Evolutionary conservation across 2,329 filamentous ascomycete genomes (phyloP).

Genomic region (Fusarium buxicola): DNA sequence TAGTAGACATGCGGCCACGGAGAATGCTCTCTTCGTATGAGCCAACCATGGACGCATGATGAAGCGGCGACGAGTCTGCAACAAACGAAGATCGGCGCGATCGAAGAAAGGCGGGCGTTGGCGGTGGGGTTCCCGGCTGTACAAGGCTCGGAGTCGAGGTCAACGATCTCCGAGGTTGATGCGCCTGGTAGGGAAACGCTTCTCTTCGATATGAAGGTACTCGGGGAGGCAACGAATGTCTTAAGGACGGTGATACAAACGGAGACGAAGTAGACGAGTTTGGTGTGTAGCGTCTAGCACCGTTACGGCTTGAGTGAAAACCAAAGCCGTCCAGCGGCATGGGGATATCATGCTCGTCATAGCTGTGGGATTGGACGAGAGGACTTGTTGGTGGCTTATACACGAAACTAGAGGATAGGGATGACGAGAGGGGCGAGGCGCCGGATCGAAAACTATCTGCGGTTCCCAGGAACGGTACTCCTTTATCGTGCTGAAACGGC

Average conservation of each 20-base stretch:
- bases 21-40: slow-evolving; percentile 98
- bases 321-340: slow-evolving; percentile 64
- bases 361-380: slow-evolving; percentile 87
- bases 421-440: slow-evolving; percentile 74
- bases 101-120: slow-evolving; percentile 62
- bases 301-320: slow-evolving; percentile 54
- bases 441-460: slow-evolving; percentile 56
- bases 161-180: slow-evolving; percentile 81
- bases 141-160: slow-evolving; percentile 64
- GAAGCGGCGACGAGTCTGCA: slow-evolving; percentile 80
- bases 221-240: slow-evolving; percentile 44
- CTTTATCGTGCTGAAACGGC: slow-evolving; percentile 58
- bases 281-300: slow-evolving; percentile 75
- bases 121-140: slow-evolving; percentile 58
- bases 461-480: slow-evolving; percentile 47
- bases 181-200: slow-evolving; percentile 77
- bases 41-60: slow-evolving; percentile 95
- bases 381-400: slow-evolving; percentile 93
- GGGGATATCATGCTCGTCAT: slow-evolving; percentile 75
- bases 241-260: slow-evolving; percentile 55
- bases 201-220: slow-evolving; percentile 65
- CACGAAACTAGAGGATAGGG: slow-evolving; percentile 81
- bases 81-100: slow-evolving; percentile 76
- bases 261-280: slow-evolving; percentile 68
- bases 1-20: slow-evolving; percentile 95